Conservation (phyloP, 768 basidiomycete genomes). For the Pleurotus tuber-regium region DNA sequence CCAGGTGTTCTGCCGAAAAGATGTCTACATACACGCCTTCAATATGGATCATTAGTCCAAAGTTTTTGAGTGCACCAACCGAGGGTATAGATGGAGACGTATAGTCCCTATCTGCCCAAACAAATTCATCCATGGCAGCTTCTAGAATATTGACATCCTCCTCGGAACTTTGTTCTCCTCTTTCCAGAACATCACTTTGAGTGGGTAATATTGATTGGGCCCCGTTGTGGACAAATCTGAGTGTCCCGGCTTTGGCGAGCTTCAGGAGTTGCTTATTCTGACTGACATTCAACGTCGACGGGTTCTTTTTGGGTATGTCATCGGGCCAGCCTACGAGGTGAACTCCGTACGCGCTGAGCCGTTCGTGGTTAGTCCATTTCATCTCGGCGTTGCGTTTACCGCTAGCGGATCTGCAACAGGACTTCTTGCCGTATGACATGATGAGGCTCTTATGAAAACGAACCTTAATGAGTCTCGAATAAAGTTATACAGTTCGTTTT, state of each 20-base stretch:
- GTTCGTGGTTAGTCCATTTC: constrained; percentile 71
- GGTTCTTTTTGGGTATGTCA: constrained; percentile 57
- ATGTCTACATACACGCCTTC: too few species aligned
- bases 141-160: background rate
- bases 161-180: constrained; percentile 6
- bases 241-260: constrained; percentile 42
- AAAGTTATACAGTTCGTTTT: constrained; percentile 53
- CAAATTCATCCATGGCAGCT: constrained; percentile 4
- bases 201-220: background rate
- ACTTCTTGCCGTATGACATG: too few species aligned
- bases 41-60: too few species aligned
- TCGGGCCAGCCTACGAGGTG: constrained; percentile 64
- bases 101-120: background rate
- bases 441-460: constrained; percentile 11
- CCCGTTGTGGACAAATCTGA: constrained; percentile 41
- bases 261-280: constrained; percentile 57
- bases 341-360: constrained; percentile 55
- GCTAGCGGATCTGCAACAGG: constrained; percentile 41
- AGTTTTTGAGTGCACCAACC: too few species aligned
- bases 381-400: constrained; percentile 67
- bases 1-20: background rate
- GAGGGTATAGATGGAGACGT: background rate
- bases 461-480: constrained; percentile 58
- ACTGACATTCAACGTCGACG: constrained; percentile 50
- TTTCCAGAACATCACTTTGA: background rate